Evolutionary conservation across 305 asterid genomes (phyloP), one percentile per base, ranked within the genome.

Genomic region (Caryopteris hybrid): DNA sequence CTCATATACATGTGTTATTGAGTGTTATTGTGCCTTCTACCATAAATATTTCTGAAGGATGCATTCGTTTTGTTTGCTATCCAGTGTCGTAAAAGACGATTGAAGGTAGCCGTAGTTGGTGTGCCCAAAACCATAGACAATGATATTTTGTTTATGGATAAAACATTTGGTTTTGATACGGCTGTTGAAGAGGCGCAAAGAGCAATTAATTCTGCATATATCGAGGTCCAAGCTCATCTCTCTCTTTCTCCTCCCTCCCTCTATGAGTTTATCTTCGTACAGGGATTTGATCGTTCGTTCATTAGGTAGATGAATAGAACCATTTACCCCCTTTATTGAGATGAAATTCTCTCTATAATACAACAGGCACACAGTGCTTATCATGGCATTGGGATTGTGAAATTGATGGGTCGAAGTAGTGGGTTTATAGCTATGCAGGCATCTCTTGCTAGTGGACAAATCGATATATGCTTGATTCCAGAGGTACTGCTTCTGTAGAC

Each of bases 171-270:
- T 71, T 94, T 94, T 74, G 99, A 94, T 85, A 94, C 99, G 8
- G 99, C 99, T 61, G 99, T 94, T 57, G 99, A 94, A 80, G 99
- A 91, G 84, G 96, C 99, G 14, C 99, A 94, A 73, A 81, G 99
- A 84, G 99, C 99, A 41, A 94, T 94, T 39, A 83, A 94, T 77
- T 86, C 96, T 58, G 97, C 99, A 68, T 94, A 94, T 73, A 94
- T 91, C 38, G 99, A 94, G 96, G 99, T 94, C 50, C 62, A 21
- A 33, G 14, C 54, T 56, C 51, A 16, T 51, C 21, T 72, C 50
- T 67, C 46, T 45, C 50, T 22, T 21, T 56, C 51, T 48, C 42
- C 9, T 23, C 13, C 38, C 56, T 68, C 63, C 64, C 38, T 25
- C n/a, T 42, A 3, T 8, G 25, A 5, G 17, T 67, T 71, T n/a